These are phyloP conservation scores for Pluteus cervinus DNA, from an alignment of 768 basidiomycete species.

Conservation along the genomic window DNA sequence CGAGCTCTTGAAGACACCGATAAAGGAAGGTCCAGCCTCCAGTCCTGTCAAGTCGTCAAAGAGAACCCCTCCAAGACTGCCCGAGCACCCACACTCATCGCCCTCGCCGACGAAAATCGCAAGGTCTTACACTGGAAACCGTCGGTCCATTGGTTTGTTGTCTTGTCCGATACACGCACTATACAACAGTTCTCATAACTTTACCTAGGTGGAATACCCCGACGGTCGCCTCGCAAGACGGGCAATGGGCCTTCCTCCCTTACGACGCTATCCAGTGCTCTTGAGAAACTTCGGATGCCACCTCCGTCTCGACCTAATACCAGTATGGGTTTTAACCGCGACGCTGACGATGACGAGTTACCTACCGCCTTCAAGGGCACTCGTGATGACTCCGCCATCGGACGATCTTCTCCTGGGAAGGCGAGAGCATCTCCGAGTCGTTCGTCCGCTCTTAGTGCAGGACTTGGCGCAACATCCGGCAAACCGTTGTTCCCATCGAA, in stretches of 20 bases:
- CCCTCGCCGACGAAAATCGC: constrained; percentile 12
- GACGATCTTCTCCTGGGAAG: constrained; percentile 12
- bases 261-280: constrained; percentile 59
- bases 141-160: too few species aligned
- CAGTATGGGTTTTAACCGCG: constrained; percentile 58
- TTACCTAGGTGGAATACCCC: too few species aligned
- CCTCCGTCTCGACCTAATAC: constrained; percentile 64
- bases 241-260: constrained; percentile 50
- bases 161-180: too few species aligned
- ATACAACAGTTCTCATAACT: too few species aligned
- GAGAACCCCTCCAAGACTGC: too few species aligned
- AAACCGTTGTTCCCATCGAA: too few species aligned
- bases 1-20: too few species aligned
- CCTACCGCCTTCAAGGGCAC: constrained; percentile 6
- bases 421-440: constrained; percentile 11
- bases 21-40: too few species aligned
- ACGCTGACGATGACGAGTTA: constrained; percentile 20
- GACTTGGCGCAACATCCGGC: too few species aligned
- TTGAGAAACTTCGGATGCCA: constrained; percentile 66
- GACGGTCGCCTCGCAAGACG: too few species aligned
- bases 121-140: constrained; percentile 11
- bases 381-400: constrained; percentile 18
- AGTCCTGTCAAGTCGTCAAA: constrained; percentile 16
- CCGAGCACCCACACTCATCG: constrained; percentile 1
- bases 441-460: constrained; percentile 15